phyloP scores from a whole-genome alignment of 441 rosid species.

The Francoa sonchifolia region DNA sequence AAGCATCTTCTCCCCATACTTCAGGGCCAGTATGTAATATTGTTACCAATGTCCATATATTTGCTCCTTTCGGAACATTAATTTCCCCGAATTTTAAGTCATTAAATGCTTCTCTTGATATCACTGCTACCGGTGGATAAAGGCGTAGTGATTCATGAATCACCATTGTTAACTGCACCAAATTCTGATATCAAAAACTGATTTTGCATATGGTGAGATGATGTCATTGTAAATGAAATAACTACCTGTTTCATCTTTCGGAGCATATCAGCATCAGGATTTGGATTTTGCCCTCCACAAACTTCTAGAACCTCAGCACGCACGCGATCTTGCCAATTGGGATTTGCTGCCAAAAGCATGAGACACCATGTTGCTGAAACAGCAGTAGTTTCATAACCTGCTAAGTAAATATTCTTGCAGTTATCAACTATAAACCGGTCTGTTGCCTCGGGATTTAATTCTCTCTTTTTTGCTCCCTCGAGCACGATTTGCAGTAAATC shows the following conservation, averaged over 20 bases:
- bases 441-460: slow-evolving; percentile 19
- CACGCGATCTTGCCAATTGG: slow-evolving; percentile 45
- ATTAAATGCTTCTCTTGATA: slow-evolving; percentile 59
- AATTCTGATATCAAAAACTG: background rate
- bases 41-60: slow-evolving; percentile 38
- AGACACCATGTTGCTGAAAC: slow-evolving; percentile 51
- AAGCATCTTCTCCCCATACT: slow-evolving; percentile 54
- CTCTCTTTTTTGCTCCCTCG: slow-evolving; percentile 23
- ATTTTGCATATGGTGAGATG: background rate
- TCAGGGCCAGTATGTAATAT: slow-evolving; percentile 47
- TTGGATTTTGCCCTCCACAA: slow-evolving; percentile 20
- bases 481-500: slow-evolving; percentile 28
- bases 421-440: slow-evolving; percentile 45
- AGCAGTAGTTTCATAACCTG: slow-evolving; percentile 54
- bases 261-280: slow-evolving; percentile 30
- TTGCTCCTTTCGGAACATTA: slow-evolving; percentile 38
- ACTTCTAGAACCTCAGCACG: slow-evolving; percentile 33
- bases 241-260: slow-evolving; percentile 42
- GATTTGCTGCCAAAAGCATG: slow-evolving; percentile 51
- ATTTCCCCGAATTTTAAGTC: slow-evolving; percentile 41
- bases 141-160: slow-evolving; percentile 54
- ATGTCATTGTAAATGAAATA: background rate
- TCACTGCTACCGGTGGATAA: slow-evolving; percentile 56
- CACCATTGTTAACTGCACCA: slow-evolving; percentile 62
- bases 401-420: slow-evolving; percentile 54